A percentile compares a stretch with the other conserved stretches of the same genome.
phyloP scores from a whole-genome alignment of 2,329 filamentous ascomycete genomes.

The Huntiella moniliformis region DNA sequence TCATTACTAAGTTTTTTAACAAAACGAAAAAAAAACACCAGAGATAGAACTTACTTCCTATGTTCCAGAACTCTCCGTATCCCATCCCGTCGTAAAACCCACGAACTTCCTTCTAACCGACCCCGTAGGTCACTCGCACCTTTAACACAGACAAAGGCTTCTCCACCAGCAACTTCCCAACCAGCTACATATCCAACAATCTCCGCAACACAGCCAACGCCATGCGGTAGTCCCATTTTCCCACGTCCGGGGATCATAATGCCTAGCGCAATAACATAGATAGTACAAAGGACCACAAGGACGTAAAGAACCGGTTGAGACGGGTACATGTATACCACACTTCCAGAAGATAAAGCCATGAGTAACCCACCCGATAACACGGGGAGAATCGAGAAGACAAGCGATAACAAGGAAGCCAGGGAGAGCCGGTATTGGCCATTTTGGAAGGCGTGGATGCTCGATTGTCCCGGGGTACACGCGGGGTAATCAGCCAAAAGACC shows the following conservation, averaged over 20 bases:
- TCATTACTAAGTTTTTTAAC: too few species aligned
- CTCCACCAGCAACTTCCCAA: slow-evolving; percentile 51
- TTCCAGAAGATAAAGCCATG: slow-evolving; percentile 46
- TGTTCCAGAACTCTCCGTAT: slow-evolving; percentile 24
- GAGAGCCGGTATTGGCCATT: slow-evolving; percentile 50
- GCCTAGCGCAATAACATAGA: slow-evolving; percentile 49
- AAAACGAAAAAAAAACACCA: too few species aligned
- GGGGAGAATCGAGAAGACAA: slow-evolving; percentile 43
- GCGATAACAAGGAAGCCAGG: slow-evolving; percentile 37
- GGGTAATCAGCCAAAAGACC: slow-evolving; percentile 55
- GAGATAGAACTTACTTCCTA: too few species aligned
- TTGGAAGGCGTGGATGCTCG: slow-evolving; percentile 34
- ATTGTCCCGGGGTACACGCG: slow-evolving; percentile 42
- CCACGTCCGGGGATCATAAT: slow-evolving; percentile 41
- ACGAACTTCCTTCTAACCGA: slow-evolving; percentile 34
- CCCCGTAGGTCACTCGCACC: slow-evolving; percentile 51
- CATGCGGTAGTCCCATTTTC: slow-evolving; percentile 51
- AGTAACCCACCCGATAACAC: slow-evolving; percentile 52
- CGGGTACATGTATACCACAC: slow-evolving; percentile 46
- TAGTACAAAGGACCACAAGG: slow-evolving; percentile 48
- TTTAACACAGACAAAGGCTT: slow-evolving; percentile 49
- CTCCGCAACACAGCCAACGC: slow-evolving; percentile 53
- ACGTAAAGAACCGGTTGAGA: slow-evolving; percentile 56
- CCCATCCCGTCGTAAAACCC: slow-evolving; percentile 31
- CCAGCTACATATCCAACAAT: slow-evolving; percentile 60